Evolutionary conservation across 768 basidiomycete genomes (phyloP).

Genomic region (Suillus lakei): DNA sequence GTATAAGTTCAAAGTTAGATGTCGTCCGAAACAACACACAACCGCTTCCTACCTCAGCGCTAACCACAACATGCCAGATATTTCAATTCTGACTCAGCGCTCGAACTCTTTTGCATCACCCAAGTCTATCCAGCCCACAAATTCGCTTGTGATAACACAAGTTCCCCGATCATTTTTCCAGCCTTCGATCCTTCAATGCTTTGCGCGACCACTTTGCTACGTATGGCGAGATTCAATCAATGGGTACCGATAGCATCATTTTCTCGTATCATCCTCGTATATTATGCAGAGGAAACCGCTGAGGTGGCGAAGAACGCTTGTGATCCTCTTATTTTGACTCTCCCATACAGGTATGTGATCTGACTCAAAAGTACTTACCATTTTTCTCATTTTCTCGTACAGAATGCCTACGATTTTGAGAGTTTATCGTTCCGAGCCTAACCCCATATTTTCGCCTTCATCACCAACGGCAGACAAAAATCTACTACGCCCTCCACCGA

Average conservation of each 20-base stretch:
- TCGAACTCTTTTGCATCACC: neutral
- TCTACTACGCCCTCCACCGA: conserved; percentile 69
- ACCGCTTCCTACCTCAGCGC: neutral
- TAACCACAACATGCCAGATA: conserved; percentile 22
- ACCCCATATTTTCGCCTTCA: conserved; percentile 53
- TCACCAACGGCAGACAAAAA: conserved; percentile 30
- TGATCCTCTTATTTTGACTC: conserved; percentile 66
- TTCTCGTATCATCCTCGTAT: conserved; percentile 83
- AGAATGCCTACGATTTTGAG: conserved; percentile 60
- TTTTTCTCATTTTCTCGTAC: conserved; percentile 15
- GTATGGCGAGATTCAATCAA: conserved; percentile 83
- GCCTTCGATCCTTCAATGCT: conserved; percentile 63
- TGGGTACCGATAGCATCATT: conserved; percentile 91
- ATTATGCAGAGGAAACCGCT: conserved; percentile 62
- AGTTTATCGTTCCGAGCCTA: conserved; percentile 76
- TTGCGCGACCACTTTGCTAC: conserved; percentile 72
- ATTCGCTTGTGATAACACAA: conserved; percentile 82
- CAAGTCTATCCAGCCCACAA: conserved; percentile 51
- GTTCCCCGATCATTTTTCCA: conserved; percentile 82
- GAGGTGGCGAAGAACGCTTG: conserved; percentile 68
- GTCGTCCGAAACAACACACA: neutral
- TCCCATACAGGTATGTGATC: conserved; percentile 53
- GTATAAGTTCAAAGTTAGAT: conserved; percentile 1
- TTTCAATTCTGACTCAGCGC: conserved; percentile 30
- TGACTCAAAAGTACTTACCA: neutral